These are phyloP conservation scores for Crepidotus sp. DNA, from an alignment of 1,284 basidiomycete genomes.

Conservation along the genomic window DNA sequence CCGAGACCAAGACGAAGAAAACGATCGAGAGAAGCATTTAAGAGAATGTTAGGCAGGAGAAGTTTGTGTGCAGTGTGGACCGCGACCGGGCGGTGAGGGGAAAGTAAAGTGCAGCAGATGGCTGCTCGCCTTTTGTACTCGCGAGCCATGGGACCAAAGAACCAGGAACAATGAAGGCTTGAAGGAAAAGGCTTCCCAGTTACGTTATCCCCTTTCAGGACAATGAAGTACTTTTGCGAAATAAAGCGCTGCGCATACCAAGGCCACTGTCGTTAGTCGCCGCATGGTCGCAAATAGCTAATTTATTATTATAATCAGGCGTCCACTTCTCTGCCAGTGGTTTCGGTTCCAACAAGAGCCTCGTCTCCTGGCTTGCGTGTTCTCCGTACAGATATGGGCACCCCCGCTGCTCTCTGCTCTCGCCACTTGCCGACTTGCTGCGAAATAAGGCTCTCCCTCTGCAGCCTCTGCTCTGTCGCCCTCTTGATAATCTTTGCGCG, in stretches of 20 bases:
- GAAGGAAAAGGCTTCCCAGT: background rate
- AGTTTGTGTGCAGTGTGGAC: background rate
- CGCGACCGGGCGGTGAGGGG: conserved; percentile 7
- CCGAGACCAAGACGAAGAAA: conserved; percentile 23
- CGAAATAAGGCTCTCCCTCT: conserved; percentile 45
- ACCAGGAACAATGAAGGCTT: conserved; percentile 4
- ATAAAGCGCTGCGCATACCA: too few relatives aligned
- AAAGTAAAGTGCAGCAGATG: background rate
- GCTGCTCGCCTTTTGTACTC: background rate
- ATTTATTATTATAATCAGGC: too few relatives aligned
- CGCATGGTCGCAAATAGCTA: background rate
- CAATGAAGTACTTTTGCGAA: background rate
- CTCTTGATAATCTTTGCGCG: conserved; percentile 38
- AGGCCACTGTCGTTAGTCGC: too few relatives aligned
- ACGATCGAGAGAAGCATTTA: conserved; percentile 23
- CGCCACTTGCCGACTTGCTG: conserved; percentile 37
- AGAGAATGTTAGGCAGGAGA: background rate
- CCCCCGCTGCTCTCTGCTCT: conserved; percentile 30
- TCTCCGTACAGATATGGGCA: conserved; percentile 22
- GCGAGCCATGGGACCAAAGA: too few relatives aligned
- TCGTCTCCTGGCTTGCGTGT: background rate
- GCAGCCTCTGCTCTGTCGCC: conserved; percentile 46
- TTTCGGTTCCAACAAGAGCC: background rate
- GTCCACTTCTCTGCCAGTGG: too few relatives aligned
- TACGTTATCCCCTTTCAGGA: background rate